Base-by-base conservation (phyloP, 352 stramenopile species). In the Phytophthora cryptogea region DNA sequence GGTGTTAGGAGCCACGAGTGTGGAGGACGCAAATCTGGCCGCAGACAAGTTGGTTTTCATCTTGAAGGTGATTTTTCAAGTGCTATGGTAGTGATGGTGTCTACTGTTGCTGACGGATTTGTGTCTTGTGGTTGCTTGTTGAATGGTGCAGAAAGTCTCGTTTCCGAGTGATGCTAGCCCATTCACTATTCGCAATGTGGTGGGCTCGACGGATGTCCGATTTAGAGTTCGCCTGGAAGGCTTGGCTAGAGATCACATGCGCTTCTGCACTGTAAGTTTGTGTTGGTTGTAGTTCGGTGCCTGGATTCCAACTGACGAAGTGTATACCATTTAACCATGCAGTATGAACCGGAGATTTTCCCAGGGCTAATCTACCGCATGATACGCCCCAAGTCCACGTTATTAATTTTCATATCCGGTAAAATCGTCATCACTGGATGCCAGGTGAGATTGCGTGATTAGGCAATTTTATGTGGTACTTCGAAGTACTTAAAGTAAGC, bases 291-390 rank as follows among this genome's bases (percentile, higher is more conserved):
- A n/a, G n/a, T 23, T 23, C 20, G 2, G 20, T 2, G 20, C 20
- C 20, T 23, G 20, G 2, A 23, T 23, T 23, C 20, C 20, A 23
- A 2, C 20, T 23, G 20, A 23, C 20, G 20, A 23, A 23, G 20
- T 23, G 20, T 23, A 23, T 23, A 23, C 20, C 28, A 14, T 41
- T 44, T 23, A 20, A 8, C 30, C 2, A 35, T 39, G 17, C 42
- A 87, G 77, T 99, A 99, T 72, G 98, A 99, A 63, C 98, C 98
- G 0, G 98, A 99, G 66, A 76, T 99, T n/a, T 99, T 99, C 76
- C 96, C 97, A 8, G 98, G 98, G 8, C 80, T 99, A 17, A 99
- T 99, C 65, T 99, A 99, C 83, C 89, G 97, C 42, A 89, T 99
- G 71, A 73, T 98, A 3, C 83, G 91, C 47, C 97, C 97, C 20